Evolutionary conservation across 1,284 basidiomycete species (phyloP).

Genomic region (Amylostereum chailletii): DNA sequence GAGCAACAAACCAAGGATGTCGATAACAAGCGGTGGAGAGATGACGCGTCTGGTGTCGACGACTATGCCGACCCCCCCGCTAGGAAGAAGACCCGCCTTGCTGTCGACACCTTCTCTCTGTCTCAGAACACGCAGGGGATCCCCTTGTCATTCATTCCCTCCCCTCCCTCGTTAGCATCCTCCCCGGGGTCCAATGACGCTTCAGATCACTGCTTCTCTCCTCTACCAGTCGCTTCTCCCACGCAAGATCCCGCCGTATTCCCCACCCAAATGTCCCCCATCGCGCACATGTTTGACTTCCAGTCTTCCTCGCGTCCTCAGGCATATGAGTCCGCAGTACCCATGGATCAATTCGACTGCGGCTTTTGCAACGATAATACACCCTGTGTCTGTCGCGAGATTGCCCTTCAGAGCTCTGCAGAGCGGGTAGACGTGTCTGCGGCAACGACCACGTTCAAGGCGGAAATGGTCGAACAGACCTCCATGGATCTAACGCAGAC

Average conservation of each 20-base stretch:
- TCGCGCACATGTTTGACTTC: conserved; percentile 26
- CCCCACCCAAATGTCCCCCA: conserved; percentile 18
- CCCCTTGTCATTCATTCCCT: conserved; percentile 18
- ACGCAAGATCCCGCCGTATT: conserved; percentile 20
- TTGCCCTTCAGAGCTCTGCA: conserved; percentile 37
- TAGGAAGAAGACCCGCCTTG: conserved; percentile 39
- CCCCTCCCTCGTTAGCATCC: conserved; percentile 37
- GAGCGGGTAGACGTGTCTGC: conserved; percentile 14
- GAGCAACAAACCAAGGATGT: conserved; percentile 16
- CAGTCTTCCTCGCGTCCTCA: conserved; percentile 20
- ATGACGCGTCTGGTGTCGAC: conserved; percentile 29
- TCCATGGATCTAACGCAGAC: neutral
- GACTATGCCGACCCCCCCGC: conserved; percentile 19
- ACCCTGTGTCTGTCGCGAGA: conserved; percentile 68
- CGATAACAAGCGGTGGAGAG: conserved; percentile 49
- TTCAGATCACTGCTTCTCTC: conserved; percentile 37
- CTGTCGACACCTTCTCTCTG: conserved; percentile 22
- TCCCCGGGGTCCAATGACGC: conserved; percentile 41
- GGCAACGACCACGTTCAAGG: conserved; percentile 23
- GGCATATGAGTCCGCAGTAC: conserved; percentile 23
- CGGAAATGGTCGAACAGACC: conserved; percentile 22
- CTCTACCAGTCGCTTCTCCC: conserved; percentile 27
- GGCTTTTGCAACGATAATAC: conserved; percentile 64
- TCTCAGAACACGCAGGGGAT: conserved; percentile 13
- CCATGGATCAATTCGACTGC: conserved; percentile 38